phyloP scores from a whole-genome alignment of 805 yeast genomes.

The Kurtzmaniella fragi region DNA sequence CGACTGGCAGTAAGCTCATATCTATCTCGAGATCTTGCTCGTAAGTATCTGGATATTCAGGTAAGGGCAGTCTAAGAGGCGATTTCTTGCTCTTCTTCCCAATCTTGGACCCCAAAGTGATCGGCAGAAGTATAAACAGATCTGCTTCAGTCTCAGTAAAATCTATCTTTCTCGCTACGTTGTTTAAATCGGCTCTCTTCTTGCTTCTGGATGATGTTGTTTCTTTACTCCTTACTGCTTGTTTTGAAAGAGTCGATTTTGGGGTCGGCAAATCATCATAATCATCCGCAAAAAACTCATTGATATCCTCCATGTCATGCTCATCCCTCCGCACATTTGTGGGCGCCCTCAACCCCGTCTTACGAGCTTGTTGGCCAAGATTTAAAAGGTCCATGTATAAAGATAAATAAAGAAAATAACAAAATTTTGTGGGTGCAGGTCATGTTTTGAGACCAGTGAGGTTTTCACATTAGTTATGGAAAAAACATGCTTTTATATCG shows the following conservation, averaged over 20 bases:
- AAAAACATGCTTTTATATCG: too few species aligned
- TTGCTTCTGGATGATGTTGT: not conserved
- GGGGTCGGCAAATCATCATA: constrained; percentile 13
- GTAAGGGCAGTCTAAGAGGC: constrained; percentile 27
- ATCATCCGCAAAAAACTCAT: constrained; percentile 62
- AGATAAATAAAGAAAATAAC: not conserved
- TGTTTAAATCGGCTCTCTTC: constrained; percentile 9
- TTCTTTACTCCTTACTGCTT: not conserved
- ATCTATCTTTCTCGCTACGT: constrained; percentile 30
- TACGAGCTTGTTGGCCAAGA: constrained; percentile 60
- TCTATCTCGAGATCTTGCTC: constrained; percentile 3
- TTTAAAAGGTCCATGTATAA: constrained; percentile 34
- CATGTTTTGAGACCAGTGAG: not conserved
- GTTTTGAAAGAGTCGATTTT: not conserved
- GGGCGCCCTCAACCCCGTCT: constrained; percentile 53
- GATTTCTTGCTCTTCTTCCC: constrained; percentile 20
- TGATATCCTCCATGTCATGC: constrained; percentile 63
- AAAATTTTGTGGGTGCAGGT: not conserved
- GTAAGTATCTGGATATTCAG: constrained; percentile 1
- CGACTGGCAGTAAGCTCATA: constrained; percentile 13
- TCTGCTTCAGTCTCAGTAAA: constrained; percentile 31
- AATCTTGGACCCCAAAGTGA: constrained; percentile 14
- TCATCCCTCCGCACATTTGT: constrained; percentile 47
- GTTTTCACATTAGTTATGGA: too few species aligned
- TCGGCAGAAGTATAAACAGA: constrained; percentile 25